Base-by-base conservation (phyloP, 306 rosid genomes). In the Amphicarpaea edgeworthii region DNA sequence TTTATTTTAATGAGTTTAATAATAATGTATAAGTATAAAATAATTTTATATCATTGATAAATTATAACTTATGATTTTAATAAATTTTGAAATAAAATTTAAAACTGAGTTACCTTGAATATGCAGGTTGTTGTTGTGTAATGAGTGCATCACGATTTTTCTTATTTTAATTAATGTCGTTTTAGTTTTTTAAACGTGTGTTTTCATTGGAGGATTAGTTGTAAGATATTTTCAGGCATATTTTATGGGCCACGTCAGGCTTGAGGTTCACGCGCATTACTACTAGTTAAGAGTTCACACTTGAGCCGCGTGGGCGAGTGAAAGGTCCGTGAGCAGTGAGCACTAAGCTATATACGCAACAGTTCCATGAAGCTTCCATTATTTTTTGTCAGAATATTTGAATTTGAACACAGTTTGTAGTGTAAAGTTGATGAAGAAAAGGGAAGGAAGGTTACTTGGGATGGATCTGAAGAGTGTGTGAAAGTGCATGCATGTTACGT, bases 331-430 rank as follows among this genome's bases (percentile, higher is more conserved):
- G 15, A 21, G 55, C 79, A 58, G 38, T 3, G 4, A n/a, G n/a
- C n/a, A n/a, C n/a, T n/a, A 58, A 73, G 85, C 26, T 80, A 32
- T 43, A 37, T 53, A 24, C 11, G 28, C 1, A 8, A 41, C 6
- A 12, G 21, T 41, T 71, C 80, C 45, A 50, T 40, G 80, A 77
- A 77, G 19, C 75, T 82, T 82, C 79, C 50, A 1, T 15, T 9
- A 41, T 49, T 51, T 49, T 67, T 12, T 11, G 2, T 19, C 8
- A 16, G 41, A 63, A 63, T 53, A 60, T 28, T 41, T 60, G 7
- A 32, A 60, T 28, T 41, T 60, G 7, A 32, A 3, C 2, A 32
- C 16, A 64, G 53, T 24, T 45, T 34, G 17, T 54, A 12, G 75
- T 2, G 43, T 10, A n/a, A 58, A 58, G 19, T 24, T 28, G 41